Conservation (phyloP, 495 filamentous ascomycete genomes). For the Talaromyces liani region DNA sequence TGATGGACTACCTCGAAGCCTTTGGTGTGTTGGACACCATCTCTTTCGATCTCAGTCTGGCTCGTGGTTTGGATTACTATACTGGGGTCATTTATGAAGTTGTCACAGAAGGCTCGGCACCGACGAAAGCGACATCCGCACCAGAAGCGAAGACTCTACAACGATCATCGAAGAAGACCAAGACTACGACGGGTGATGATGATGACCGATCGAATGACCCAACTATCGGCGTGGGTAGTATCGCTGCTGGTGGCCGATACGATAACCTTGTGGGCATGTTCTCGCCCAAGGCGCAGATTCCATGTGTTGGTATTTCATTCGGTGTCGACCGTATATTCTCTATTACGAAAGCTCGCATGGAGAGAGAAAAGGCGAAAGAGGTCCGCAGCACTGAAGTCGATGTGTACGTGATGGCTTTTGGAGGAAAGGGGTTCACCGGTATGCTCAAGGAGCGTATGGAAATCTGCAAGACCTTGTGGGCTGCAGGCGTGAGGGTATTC, state of each 20-base stretch:
- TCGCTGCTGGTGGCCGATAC: conserved; percentile 87
- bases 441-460: conserved; percentile 74
- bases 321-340: conserved; percentile 94
- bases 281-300: conserved; percentile 71
- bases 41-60: conserved; percentile 76
- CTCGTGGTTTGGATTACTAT: conserved; percentile 88
- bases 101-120: conserved; percentile 75
- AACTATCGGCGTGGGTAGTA: conserved; percentile 73
- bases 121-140: conserved; percentile 35
- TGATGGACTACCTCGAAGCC: conserved; percentile 75
- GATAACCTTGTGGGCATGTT: conserved; percentile 95
- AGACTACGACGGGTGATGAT: conserved; percentile 46
- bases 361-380: conserved; percentile 47
- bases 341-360: conserved; percentile 72
- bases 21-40: conserved; percentile 64
- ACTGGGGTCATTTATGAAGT: conserved; percentile 93
- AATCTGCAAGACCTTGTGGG: conserved; percentile 65
- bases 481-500: conserved; percentile 65
- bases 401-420: conserved; percentile 88
- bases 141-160: conserved; percentile 41
- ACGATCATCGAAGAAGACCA: conserved; percentile 45
- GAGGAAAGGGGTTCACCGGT: conserved; percentile 78
- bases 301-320: conserved; percentile 91
- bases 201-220: conserved; percentile 81
- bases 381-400: conserved; percentile 70